Evolutionary conservation across 2,329 filamentous ascomycete species (phyloP), one percentile per base, ranked within the genome.

Genomic region (Cladosporium velox): DNA sequence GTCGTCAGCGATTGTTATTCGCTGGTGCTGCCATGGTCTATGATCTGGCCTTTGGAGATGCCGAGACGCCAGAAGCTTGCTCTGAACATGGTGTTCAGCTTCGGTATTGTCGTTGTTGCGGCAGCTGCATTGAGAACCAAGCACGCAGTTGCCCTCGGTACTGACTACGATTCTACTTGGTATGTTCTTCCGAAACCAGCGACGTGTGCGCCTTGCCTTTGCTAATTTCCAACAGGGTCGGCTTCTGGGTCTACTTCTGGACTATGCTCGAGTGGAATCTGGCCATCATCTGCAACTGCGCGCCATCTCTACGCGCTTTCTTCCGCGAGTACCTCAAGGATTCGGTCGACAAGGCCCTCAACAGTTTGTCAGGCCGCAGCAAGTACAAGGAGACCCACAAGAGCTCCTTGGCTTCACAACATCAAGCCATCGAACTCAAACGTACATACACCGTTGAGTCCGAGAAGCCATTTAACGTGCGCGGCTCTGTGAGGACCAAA

Each of bases 31-130:
- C 70, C 70, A 6, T 69, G 80, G 8, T 73, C 80, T 11, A 75
- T 82, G 21, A 76, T 83, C 15, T 77, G 78, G 74, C 79, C 80
- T 24, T 73, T 82, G 14, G 77, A 81, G 41, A 78, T 82, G 55
- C 75, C 79, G 5, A 71, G 66, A 35, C 76, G 77, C 21, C 80
- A 82, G 68, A 82, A 81, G 49, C 24, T 67, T 28, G 67, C 65
- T 1, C 47, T 70, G 18, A 67, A 68, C 55, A 58, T 65, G 47
- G 51, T 71, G 54, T 75, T 75, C 65, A 69, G 66, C 11, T 65
- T 75, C 12, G 71, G 71, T 26, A 59, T 74, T 3, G 47, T 74
- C 15, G 77, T 77, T 7, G 70, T 77, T 1, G 75, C 67, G 10
- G 73, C 74, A 18, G 76, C 73, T 34, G 70, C 72, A 28, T 70